Base-by-base conservation (phyloP, 768 basidiomycete genomes). In the Lactifluus volemus region DNA sequence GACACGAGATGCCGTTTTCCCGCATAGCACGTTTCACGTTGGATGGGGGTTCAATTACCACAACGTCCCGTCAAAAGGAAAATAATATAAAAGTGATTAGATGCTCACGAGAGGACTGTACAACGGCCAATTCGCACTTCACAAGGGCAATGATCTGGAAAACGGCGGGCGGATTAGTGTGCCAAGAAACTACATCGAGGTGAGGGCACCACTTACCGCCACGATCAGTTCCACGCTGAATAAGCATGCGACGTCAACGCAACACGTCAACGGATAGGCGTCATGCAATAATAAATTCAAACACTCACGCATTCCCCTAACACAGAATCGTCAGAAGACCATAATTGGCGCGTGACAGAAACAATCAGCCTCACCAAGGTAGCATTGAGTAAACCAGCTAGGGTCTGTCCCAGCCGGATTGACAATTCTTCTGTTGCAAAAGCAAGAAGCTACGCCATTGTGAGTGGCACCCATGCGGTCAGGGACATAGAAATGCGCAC, bases 391-490 rank as follows among this genome's bases (percentile, higher is more conserved):
- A 94, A 78, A 42, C 91, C 91, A 3, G 90, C 89, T 11, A 92
- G 73, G 2, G 90, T 90, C 71, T 89, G 86, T 1, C 91, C 92
- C 1, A 92, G 84, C 34, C 90, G 83, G 58, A 91, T 68, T 3
- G 92, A 88, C 17, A 94, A 65, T 64, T 94, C 89, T 61, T 94
- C 92, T 0, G 92, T 94, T 1, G 89, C 89, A 68, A 92, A 92
- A 1, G 85, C 86, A 2, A 93, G 78, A 5, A 92, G 73, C 86
- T 89, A 50, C 42, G 52, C 17, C 9, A 34, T 68, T 19, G 63
- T 65, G 12, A 61, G 36, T 7, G 7, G 32, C 1, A 38, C 34
- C 39, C 38, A 12, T 32, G 49, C 30, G 10, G 0, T 34, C 41
- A 45, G 21, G 29, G 19, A 38, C 15, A 54, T 36, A 29, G 53